A percentile compares a stretch with the other conserved stretches of the same genome.
Evolutionary conservation across 768 basidiomycete species (phyloP).

Genomic region (Sistotremastrum suecicum): DNA sequence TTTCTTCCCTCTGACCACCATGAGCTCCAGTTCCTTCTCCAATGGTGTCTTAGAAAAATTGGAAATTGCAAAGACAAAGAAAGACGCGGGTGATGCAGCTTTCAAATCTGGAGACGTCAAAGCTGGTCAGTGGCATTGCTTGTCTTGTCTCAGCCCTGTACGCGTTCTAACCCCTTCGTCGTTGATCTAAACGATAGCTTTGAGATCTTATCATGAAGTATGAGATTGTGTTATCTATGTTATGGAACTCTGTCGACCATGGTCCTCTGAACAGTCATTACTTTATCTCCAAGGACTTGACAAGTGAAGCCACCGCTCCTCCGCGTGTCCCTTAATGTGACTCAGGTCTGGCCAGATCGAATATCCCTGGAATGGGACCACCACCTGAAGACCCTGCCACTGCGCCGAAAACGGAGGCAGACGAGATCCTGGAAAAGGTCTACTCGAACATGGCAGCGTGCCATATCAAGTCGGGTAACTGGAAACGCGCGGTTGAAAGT

Average conservation of each 20-base stretch:
- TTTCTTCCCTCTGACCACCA: constrained; percentile 8
- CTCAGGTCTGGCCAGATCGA: not conserved
- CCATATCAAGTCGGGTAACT: constrained; percentile 68
- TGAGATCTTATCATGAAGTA: constrained; percentile 64
- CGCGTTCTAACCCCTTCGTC: constrained; percentile 1
- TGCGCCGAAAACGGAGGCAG: constrained; percentile 36
- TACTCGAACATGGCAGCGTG: constrained; percentile 80
- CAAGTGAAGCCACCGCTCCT: constrained; percentile 35
- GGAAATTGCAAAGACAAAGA: constrained; percentile 34
- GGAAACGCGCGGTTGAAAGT: constrained; percentile 66
- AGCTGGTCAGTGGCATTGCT: constrained; percentile 13
- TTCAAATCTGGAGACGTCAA: constrained; percentile 20
- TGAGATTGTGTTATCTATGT: not conserved
- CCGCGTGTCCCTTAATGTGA: not conserved
- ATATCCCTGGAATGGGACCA: no score
- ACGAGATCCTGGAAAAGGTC: constrained; percentile 65
- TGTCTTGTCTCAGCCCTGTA: constrained; percentile 1
- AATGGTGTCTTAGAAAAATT: constrained; percentile 31
- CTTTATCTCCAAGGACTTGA: constrained; percentile 65
- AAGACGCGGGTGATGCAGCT: constrained; percentile 21
- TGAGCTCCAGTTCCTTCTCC: constrained; percentile 9
- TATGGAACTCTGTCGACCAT: constrained; percentile 4
- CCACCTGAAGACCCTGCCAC: no score
- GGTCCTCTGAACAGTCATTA: constrained; percentile 32
- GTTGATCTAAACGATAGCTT: constrained; percentile 26